Conservation (phyloP, 139 green algal species). For the Chlorella sp. region DNA sequence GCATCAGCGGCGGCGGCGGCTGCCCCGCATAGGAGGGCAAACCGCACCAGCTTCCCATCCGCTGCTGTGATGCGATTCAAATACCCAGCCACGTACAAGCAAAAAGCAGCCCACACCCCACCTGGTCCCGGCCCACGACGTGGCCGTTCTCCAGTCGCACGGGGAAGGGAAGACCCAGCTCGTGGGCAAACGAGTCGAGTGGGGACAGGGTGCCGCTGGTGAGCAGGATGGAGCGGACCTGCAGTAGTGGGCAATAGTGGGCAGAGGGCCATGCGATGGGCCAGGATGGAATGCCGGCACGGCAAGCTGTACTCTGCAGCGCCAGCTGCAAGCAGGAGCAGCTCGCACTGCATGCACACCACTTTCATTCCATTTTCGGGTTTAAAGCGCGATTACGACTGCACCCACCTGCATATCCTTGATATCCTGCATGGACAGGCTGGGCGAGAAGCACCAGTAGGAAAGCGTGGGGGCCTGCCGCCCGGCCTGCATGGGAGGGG, state of each 20-base stretch:
- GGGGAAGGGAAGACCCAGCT: slow-evolving; percentile 89
- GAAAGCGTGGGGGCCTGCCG: slow-evolving; percentile 68
- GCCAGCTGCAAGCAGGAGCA: background rate
- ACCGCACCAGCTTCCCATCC: too few relatives aligned
- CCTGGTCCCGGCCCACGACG: slow-evolving; percentile 81
- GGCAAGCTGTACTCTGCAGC: background rate
- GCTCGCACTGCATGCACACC: too few relatives aligned
- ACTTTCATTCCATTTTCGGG: too few relatives aligned
- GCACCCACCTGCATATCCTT: slow-evolving; percentile 44
- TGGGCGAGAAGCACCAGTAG: slow-evolving; percentile 94
- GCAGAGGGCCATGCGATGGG: background rate
- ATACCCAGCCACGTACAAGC: background rate
- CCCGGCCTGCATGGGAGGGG: background rate
- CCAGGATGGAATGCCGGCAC: background rate
- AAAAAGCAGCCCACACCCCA: background rate
- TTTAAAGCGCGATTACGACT: too few relatives aligned
- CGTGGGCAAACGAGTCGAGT: slow-evolving; percentile 85
- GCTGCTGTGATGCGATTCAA: too few relatives aligned
- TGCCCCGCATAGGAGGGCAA: too few relatives aligned
- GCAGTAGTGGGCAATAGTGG: background rate
- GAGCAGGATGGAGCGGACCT: slow-evolving; percentile 83
- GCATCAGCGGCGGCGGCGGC: too few relatives aligned
- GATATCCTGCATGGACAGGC: slow-evolving; percentile 68
- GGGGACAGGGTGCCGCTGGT: slow-evolving; percentile 93
- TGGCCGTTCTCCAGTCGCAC: slow-evolving; percentile 96